Conservation (phyloP, 1,284 basidiomycete species). For the Chalciporus sp. region DNA sequence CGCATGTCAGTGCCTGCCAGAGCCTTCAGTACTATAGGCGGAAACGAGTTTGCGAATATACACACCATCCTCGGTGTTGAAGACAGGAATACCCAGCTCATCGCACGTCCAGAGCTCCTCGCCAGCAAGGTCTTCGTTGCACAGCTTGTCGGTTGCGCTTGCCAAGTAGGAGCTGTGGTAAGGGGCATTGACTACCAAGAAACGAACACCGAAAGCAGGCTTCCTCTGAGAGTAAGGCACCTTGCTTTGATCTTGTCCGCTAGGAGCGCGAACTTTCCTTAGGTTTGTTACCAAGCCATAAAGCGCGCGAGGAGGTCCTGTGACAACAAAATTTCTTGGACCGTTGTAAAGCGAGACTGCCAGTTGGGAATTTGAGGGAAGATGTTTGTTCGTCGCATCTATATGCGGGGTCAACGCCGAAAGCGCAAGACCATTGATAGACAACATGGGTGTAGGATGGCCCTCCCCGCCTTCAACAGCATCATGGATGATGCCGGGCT, state of each 20-base stretch:
- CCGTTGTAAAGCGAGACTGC: constrained; percentile 92
- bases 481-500: constrained; percentile 87
- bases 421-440: constrained; percentile 82
- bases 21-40: constrained; percentile 17
- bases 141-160: constrained; percentile 77
- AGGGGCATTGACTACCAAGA: constrained; percentile 92
- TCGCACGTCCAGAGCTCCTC: constrained; percentile 81
- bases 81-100: constrained; percentile 85
- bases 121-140: constrained; percentile 72
- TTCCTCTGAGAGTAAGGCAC: constrained; percentile 93
- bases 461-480: constrained; percentile 93
- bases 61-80: constrained; percentile 89
- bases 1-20: constrained; percentile 81
- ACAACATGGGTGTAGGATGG: constrained; percentile 91
- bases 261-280: constrained; percentile 86
- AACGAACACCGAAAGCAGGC: constrained; percentile 90
- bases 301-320: constrained; percentile 89
- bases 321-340: constrained; percentile 89
- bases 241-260: constrained; percentile 92
- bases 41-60: constrained; percentile 17
- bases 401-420: constrained; percentile 84
- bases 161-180: constrained; percentile 90
- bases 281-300: constrained; percentile 92
- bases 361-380: constrained; percentile 79
- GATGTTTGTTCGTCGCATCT: constrained; percentile 85